These are phyloP conservation scores for Monilinia polystroma DNA, from an alignment of 2,329 filamentous ascomycete genomes.

Conservation along the genomic window DNA sequence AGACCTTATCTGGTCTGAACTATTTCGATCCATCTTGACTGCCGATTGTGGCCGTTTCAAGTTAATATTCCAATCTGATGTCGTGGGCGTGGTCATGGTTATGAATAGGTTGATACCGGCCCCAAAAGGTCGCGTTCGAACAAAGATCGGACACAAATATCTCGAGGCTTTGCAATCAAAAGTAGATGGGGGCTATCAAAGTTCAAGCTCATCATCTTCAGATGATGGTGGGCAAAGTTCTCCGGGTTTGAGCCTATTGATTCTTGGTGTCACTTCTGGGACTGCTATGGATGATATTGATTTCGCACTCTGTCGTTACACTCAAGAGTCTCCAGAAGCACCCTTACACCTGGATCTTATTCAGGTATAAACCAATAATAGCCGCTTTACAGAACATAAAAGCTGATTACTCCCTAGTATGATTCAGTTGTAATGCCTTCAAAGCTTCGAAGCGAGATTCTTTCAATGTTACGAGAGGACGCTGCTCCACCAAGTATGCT, in stretches of 20 bases:
- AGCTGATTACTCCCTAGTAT: conserved; percentile 32
- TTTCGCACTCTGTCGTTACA: conserved; percentile 40
- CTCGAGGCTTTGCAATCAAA: conserved; percentile 38
- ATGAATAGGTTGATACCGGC: conserved; percentile 31
- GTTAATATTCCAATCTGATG: conserved; percentile 24
- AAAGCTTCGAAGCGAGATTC: conserved; percentile 39
- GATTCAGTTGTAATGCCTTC: conserved; percentile 41
- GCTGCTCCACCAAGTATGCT: conserved; percentile 40
- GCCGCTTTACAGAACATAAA: not conserved
- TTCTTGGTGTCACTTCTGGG: conserved; percentile 39
- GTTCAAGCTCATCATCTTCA: conserved; percentile 33
- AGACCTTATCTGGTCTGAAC: not conserved
- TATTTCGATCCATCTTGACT: not conserved
- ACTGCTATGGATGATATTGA: conserved; percentile 41
- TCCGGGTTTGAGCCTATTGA: conserved; percentile 35
- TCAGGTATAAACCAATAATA: conserved; percentile 30
- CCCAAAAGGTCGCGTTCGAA: conserved; percentile 37
- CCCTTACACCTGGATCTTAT: conserved; percentile 37
- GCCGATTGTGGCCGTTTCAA: conserved; percentile 19
- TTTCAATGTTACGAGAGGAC: conserved; percentile 40
- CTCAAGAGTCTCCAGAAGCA: conserved; percentile 39
- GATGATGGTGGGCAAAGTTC: conserved; percentile 28
- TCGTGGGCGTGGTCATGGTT: conserved; percentile 26
- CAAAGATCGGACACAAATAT: conserved; percentile 38
- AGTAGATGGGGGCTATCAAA: conserved; percentile 32